Evolutionary conservation across 805 yeast genomes (phyloP).

Genomic region (Saitoella complicata): DNA sequence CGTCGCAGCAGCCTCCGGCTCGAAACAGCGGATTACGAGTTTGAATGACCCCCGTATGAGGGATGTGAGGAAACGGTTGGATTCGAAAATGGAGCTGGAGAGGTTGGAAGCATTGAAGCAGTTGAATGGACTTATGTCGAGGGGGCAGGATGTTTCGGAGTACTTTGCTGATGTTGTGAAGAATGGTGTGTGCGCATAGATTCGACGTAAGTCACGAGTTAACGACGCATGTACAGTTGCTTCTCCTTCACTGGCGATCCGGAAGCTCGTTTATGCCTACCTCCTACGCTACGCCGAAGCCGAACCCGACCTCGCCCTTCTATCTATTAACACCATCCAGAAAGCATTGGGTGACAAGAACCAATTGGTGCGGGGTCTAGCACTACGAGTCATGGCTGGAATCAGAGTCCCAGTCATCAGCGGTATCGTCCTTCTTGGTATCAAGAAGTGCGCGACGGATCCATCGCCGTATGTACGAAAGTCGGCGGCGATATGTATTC

Average conservation of each 20-base stretch:
- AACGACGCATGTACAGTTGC: slow-evolving; percentile 27
- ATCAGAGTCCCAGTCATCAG: slow-evolving; percentile 65
- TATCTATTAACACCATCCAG: slow-evolving; percentile 84
- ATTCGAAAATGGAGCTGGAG: slow-evolving; percentile 53
- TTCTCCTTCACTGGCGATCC: slow-evolving; percentile 44
- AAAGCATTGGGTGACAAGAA: slow-evolving; percentile 56
- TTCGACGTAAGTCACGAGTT: too few species aligned
- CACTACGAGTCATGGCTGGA: slow-evolving; percentile 69
- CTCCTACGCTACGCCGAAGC: slow-evolving; percentile 59
- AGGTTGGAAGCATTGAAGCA: slow-evolving; percentile 39
- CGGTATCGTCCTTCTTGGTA: slow-evolving; percentile 59
- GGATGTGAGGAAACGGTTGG: slow-evolving; percentile 50
- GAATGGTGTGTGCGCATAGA: slow-evolving; percentile 23
- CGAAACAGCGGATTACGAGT: slow-evolving; percentile 40
- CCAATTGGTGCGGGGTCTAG: slow-evolving; percentile 51
- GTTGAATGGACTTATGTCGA: slow-evolving; percentile 15
- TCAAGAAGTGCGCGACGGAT: slow-evolving; percentile 54
- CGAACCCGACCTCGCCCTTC: slow-evolving; percentile 77
- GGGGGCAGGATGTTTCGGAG: slow-evolving; percentile 27
- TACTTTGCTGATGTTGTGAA: slow-evolving; percentile 79
- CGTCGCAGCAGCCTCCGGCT: slow-evolving; percentile 50
- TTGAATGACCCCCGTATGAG: slow-evolving; percentile 31
- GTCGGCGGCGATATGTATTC: slow-evolving; percentile 62
- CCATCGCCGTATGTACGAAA: slow-evolving; percentile 62
- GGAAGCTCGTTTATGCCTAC: slow-evolving; percentile 62